These are phyloP conservation scores for Aureobasidium sp. DNA, from an alignment of 2,329 filamentous ascomycete species.

Conservation along the genomic window DNA sequence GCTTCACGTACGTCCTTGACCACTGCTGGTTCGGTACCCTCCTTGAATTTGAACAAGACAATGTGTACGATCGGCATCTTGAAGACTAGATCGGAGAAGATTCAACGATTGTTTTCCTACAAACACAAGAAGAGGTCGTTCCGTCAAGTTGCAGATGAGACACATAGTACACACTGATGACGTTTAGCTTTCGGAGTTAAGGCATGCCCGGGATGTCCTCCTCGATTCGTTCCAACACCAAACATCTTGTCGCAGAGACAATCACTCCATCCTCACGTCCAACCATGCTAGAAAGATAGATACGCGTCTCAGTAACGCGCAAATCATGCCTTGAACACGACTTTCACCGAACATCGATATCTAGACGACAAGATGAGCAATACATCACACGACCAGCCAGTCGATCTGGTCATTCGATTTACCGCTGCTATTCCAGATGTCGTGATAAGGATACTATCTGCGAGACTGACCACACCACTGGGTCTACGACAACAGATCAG, in stretches of 20 bases:
- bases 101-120: too few species aligned
- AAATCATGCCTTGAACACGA: not conserved
- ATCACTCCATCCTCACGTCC: not conserved
- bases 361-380: not conserved
- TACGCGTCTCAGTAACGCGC: not conserved
- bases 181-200: constrained; percentile 1
- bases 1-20: constrained; percentile 60
- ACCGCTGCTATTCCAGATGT: constrained; percentile 87
- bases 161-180: not conserved
- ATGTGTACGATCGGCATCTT: constrained; percentile 73
- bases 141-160: not conserved
- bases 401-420: constrained; percentile 92
- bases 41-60: constrained; percentile 73
- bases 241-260: not conserved
- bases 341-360: not conserved
- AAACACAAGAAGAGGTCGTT: not conserved
- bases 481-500: constrained; percentile 88
- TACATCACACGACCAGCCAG: constrained; percentile 37
- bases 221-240: not conserved
- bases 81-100: not conserved
- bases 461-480: constrained; percentile 75
- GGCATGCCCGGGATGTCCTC: not conserved
- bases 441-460: constrained; percentile 76
- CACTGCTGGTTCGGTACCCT: constrained; percentile 51
- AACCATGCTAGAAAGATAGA: not conserved